phyloP scores from a whole-genome alignment of 495 filamentous ascomycete species.

The Saxophila tyrrhenica region DNA sequence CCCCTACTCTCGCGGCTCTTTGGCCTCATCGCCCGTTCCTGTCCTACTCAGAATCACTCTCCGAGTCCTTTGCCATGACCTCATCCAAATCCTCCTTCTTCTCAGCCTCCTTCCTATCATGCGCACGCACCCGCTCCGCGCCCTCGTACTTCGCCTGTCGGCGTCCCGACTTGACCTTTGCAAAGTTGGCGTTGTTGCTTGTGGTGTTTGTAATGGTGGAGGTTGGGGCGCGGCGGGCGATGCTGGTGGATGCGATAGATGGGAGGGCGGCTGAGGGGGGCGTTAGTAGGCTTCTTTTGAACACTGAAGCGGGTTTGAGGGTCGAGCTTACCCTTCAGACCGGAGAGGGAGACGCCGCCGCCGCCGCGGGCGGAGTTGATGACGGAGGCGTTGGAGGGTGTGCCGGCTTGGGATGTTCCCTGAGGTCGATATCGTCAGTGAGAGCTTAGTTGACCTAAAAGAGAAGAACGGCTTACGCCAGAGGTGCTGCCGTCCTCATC shows the following conservation, averaged over 20 bases:
- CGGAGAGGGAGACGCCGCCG: too few relatives aligned
- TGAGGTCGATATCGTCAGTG: background rate
- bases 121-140: background rate
- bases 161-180: background rate
- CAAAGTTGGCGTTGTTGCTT: background rate
- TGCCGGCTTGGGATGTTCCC: background rate
- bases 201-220: background rate
- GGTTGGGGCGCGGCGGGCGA: background rate
- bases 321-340: too few relatives aligned
- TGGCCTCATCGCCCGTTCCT: slow-evolving; percentile 1
- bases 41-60: too few relatives aligned
- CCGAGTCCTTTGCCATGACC: too few relatives aligned
- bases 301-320: too few relatives aligned
- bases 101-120: background rate
- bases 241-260: background rate
- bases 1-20: background rate
- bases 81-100: too few relatives aligned
- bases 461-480: background rate
- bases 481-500: slow-evolving; percentile 4
- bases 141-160: background rate
- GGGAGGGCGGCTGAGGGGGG: too few relatives aligned
- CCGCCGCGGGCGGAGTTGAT: too few relatives aligned
- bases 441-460: background rate
- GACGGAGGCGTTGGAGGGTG: background rate
- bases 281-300: too few relatives aligned